Evolutionary conservation across 2,329 filamentous ascomycete genomes (phyloP), one percentile per base, ranked within the genome.

Genomic region (Aspergillus sojae): DNA sequence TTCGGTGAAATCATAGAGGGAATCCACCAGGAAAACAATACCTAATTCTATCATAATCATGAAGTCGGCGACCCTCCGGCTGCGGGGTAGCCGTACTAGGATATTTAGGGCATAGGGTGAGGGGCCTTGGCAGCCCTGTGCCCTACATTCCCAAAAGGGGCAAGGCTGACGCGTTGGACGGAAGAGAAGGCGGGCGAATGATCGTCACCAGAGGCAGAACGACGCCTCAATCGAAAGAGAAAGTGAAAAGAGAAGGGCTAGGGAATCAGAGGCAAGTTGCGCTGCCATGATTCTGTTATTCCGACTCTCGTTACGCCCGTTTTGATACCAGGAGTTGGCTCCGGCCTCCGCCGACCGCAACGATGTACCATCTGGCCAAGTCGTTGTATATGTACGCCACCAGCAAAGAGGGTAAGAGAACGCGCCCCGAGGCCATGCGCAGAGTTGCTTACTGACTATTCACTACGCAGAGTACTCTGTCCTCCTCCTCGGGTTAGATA

Each of bases 311-410:
- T 61, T 53, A 61, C 57, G 45, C 54, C 61, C 41, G 56, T 62
- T 61, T 34, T 70, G 61, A 68, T 66, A 56, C 55, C 54, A 56
- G 63, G 65, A 69, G 60, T 62, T 62, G 65, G 64, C 64, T 58
- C 63, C 65, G 65, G 64, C 60, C 66, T 64, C 63, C 63, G 52
- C 62, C 65, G 65, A 65, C 66, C 66, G 66, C 70, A 69, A 77
- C 68, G 63, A 97, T 97, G 94, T 98, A 97, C 82, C 94, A 98
- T 82, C 89, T 99, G 72, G 89, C 92, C 74, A 97, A 97, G 79
- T 94, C 93, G 64, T 85, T 99, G 63, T 99, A 98, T 81, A 88
- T 95, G 73, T 92, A 97, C 77, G 94, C 93, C 62, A 98, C 94
- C 21, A 96, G 93, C 81, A 98, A 97, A 87, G 94, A 98, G 87